Evolutionary conservation across 2,329 filamentous ascomycete genomes (phyloP).

Genomic region (Trichoderma pleuroti): DNA sequence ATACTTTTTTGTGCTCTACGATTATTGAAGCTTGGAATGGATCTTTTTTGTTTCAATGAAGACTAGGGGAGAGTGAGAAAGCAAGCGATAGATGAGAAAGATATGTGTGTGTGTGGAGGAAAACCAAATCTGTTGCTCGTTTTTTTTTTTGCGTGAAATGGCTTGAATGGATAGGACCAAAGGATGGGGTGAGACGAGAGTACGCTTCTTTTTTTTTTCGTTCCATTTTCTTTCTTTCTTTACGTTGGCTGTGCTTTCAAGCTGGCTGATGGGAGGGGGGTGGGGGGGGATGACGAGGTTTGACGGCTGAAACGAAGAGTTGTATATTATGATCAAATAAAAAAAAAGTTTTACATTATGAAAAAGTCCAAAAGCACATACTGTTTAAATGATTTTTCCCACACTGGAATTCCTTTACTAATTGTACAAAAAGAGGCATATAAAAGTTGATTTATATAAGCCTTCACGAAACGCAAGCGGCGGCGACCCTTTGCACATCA

Average conservation of each 20-base stretch:
- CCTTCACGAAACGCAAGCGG: not conserved
- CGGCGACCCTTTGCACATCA: not conserved
- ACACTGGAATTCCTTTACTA: not conserved
- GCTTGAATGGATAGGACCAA: not conserved
- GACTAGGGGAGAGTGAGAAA: not conserved
- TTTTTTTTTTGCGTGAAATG: not conserved
- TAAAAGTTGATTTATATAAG: not conserved
- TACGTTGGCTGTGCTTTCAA: not conserved
- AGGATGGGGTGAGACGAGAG: not conserved
- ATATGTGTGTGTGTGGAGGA: not conserved
- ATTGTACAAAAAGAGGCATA: not conserved
- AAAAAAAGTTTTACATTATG: slow-evolving; percentile 9
- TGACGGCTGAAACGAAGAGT: slow-evolving; percentile 1
- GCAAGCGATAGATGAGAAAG: not conserved
- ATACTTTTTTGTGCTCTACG: not conserved
- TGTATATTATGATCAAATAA: slow-evolving; percentile 19
- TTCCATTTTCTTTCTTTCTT: not conserved
- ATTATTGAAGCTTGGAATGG: slow-evolving; percentile 1
- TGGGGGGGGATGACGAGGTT: not conserved
- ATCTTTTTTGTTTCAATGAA: slow-evolving; percentile 6
- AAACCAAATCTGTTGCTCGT: not conserved
- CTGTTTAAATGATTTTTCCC: not conserved
- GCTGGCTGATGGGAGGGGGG: not conserved
- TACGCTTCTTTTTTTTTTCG: not conserved
- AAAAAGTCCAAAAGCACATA: not conserved